These are phyloP conservation scores for Ensete glaucum DNA, from an alignment of 176 grass and related monocot genomes.

Conservation along the genomic window DNA sequence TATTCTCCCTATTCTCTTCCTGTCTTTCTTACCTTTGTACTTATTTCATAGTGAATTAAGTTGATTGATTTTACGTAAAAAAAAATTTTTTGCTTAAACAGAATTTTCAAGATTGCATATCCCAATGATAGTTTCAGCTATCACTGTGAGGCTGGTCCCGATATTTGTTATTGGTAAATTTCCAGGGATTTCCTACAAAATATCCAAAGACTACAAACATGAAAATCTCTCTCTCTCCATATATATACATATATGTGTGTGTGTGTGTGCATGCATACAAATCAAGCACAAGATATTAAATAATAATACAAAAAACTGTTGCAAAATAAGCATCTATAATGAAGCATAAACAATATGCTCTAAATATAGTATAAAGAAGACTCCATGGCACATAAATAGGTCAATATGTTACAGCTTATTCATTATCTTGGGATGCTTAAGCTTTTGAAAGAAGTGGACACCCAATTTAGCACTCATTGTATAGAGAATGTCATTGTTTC, in stretches of 20 bases:
- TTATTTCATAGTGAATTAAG: too few species aligned
- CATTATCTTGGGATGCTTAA: not conserved
- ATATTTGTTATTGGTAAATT: not conserved
- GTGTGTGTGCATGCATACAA: not conserved
- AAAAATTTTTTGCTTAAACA: not conserved
- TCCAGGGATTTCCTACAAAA: not conserved
- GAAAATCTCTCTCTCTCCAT: too few species aligned
- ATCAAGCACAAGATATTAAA: not conserved
- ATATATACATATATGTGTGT: not conserved
- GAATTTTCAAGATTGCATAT: not conserved
- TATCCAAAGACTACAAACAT: too few species aligned
- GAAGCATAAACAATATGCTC: not conserved
- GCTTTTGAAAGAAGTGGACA: not conserved
- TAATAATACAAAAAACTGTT: not conserved
- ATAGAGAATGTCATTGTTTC: not conserved
- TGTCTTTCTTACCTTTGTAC: too few species aligned
- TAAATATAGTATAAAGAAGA: not conserved
- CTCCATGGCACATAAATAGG: not conserved
- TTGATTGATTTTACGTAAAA: not conserved
- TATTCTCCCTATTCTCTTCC: not conserved
- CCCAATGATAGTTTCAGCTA: not conserved
- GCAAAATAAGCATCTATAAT: not conserved
- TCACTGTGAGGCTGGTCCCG: not conserved
- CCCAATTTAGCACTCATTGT: not conserved
- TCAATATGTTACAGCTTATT: not conserved